Evolutionary conservation across 768 basidiomycete species (phyloP).

Genomic region (Piloderma croceum): DNA sequence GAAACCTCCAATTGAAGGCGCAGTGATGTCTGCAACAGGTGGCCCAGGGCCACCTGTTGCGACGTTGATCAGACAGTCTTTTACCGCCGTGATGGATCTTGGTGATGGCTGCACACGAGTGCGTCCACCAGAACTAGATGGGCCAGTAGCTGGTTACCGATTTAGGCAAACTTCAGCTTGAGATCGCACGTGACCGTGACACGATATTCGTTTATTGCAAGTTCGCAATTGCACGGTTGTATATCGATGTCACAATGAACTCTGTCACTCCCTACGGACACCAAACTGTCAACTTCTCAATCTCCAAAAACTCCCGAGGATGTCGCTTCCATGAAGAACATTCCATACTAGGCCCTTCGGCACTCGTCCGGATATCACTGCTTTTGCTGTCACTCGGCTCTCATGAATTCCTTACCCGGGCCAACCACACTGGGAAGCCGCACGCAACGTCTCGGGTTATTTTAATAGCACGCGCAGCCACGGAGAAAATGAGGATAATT

Average conservation of each 20-base stretch:
- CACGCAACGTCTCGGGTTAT: constrained; percentile 13
- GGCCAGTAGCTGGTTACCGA: constrained; percentile 7
- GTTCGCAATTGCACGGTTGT: too few species aligned
- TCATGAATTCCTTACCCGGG: constrained; percentile 22
- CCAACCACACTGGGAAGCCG: constrained; percentile 12
- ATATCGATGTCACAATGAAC: constrained; percentile 11
- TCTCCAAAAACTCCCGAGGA: not conserved
- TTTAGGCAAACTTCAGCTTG: constrained; percentile 4
- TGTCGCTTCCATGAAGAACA: constrained; percentile 5
- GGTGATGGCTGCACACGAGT: constrained; percentile 13
- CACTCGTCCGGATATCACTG: constrained; percentile 22
- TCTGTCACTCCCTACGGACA: constrained; percentile 16
- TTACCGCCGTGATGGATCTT: constrained; percentile 1
- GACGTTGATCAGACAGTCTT: constrained; percentile 17
- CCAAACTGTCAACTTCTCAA: constrained; percentile 6
- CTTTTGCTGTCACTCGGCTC: constrained; percentile 15
- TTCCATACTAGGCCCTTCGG: constrained; percentile 14
- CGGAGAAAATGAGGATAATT: not conserved
- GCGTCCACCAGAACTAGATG: constrained; percentile 4
- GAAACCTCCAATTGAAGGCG: too few species aligned
- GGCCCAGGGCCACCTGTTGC: too few species aligned
- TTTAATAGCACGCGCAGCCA: constrained; percentile 10
- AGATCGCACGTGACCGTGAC: constrained; percentile 4
- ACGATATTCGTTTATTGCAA: constrained; percentile 3
- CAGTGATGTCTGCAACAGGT: too few species aligned